Percentiles rank a stretch among this genome's conserved stretches.
phyloP scores from a whole-genome alignment of 106 monocot species.

The Acanthochlamys bracteata region DNA sequence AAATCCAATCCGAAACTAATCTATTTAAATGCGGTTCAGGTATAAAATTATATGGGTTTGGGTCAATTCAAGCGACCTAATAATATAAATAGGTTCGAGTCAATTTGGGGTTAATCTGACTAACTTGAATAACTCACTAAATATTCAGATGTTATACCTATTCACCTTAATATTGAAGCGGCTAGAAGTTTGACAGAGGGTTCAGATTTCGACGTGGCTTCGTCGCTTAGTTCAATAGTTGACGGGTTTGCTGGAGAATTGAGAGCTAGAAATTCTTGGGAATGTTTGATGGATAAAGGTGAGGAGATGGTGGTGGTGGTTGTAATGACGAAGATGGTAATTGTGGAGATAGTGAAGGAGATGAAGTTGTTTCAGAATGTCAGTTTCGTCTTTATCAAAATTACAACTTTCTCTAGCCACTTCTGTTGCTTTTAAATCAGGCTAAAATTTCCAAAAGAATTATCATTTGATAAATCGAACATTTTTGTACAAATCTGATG shows the following conservation, averaged over 20 bases:
- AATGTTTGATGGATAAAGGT: background rate
- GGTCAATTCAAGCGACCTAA: no score
- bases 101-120: no score
- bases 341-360: background rate
- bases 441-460: background rate
- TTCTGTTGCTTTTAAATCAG: background rate
- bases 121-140: no score
- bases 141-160: no score
- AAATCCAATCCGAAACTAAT: no score
- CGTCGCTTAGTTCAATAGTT: no score
- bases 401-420: background rate
- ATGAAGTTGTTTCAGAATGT: background rate
- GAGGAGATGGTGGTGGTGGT: slow-evolving; percentile 3
- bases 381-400: slow-evolving; percentile 2
- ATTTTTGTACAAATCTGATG: background rate
- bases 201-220: no score
- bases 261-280: background rate
- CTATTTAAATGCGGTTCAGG: no score
- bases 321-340: background rate
- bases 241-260: background rate
- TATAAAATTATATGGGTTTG: no score
- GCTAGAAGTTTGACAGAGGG: no score
- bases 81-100: no score
- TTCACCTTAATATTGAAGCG: no score
- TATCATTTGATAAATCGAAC: background rate